These are phyloP conservation scores for Paraurostyla sp. DNA, from an alignment of 73 alveolate genomes.

Conservation along the genomic window DNA sequence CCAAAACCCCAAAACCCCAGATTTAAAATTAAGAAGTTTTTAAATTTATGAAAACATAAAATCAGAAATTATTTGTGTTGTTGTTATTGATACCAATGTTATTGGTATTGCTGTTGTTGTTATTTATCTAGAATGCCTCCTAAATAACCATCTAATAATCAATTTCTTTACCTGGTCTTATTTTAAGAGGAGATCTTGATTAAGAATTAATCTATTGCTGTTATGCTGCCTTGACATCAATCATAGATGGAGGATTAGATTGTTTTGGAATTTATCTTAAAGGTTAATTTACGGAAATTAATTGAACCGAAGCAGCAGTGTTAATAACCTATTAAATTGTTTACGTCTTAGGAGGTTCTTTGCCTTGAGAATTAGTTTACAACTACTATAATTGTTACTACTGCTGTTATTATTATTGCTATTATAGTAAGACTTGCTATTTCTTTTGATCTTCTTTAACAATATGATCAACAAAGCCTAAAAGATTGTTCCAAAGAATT, in stretches of 20 bases:
- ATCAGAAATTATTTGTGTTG: too few relatives aligned
- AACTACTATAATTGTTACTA: neutral
- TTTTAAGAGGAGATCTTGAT: neutral
- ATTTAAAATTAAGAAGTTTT: too few relatives aligned
- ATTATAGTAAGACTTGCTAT: neutral
- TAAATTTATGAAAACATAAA: too few relatives aligned
- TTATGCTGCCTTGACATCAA: too few relatives aligned
- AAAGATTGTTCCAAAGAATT: neutral
- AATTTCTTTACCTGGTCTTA: neutral
- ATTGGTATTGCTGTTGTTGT: too few relatives aligned
- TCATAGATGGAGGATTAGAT: too few relatives aligned
- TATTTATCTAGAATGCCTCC: too few relatives aligned
- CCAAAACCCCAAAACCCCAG: too few relatives aligned
- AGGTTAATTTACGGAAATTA: neutral
- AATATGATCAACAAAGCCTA: conserved; percentile 22
- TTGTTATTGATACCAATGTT: too few relatives aligned
- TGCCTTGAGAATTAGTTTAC: neutral
- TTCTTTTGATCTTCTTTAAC: conserved; percentile 31
- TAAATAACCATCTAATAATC: neutral
- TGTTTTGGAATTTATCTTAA: neutral
- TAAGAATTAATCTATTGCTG: neutral
- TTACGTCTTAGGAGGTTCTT: neutral
- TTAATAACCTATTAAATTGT: neutral
- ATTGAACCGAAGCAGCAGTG: conserved; percentile 2
- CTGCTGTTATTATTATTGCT: neutral